Percentiles rank a stretch among this genome's conserved stretches.
Conservation (phyloP, 805 yeast genomes). For the Scheffersomyces lignosus region DNA sequence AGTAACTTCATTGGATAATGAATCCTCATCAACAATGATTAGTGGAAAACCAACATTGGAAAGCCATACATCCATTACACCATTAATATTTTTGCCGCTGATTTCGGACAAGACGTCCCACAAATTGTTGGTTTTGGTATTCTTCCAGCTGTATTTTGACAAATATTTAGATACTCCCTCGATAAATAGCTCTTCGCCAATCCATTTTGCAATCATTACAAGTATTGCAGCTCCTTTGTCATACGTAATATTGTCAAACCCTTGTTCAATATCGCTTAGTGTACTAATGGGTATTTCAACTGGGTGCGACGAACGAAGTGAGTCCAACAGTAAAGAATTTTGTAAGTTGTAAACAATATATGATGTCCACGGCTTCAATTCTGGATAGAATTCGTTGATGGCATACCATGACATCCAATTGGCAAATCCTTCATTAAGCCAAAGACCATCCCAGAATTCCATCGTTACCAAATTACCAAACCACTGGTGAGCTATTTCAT, state of each 20-base stretch:
- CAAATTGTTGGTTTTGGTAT: slow-evolving; percentile 19
- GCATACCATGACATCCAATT: slow-evolving; percentile 4
- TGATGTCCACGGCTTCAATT: slow-evolving; percentile 1
- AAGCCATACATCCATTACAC: slow-evolving; percentile 22
- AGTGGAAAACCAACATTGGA: slow-evolving; percentile 19
- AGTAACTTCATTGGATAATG: slow-evolving; percentile 48
- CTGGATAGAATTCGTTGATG: slow-evolving; percentile 1
- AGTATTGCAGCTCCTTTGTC: slow-evolving; percentile 1
- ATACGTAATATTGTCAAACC: slow-evolving; percentile 1
- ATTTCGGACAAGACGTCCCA: slow-evolving; percentile 17
- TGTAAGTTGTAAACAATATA: background rate
- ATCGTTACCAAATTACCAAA: slow-evolving; percentile 3
- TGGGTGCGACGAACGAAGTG: background rate
- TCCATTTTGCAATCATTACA: slow-evolving; percentile 2
- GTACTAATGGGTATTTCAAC: background rate
- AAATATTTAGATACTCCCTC: background rate
- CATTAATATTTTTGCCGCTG: slow-evolving; percentile 18
- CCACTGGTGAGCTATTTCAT: slow-evolving; percentile 4
- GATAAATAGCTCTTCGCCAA: slow-evolving; percentile 3
- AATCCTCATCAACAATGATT: slow-evolving; percentile 4
- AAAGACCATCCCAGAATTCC: slow-evolving; percentile 2
- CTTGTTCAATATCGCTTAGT: slow-evolving; percentile 1
- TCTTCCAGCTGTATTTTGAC: slow-evolving; percentile 9
- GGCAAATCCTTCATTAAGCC: slow-evolving; percentile 5
- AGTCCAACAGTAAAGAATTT: background rate